Evolutionary conservation across 2,329 filamentous ascomycete species (phyloP), one percentile per base, ranked within the genome.

Genomic region (Harringtonia aguacate): DNA sequence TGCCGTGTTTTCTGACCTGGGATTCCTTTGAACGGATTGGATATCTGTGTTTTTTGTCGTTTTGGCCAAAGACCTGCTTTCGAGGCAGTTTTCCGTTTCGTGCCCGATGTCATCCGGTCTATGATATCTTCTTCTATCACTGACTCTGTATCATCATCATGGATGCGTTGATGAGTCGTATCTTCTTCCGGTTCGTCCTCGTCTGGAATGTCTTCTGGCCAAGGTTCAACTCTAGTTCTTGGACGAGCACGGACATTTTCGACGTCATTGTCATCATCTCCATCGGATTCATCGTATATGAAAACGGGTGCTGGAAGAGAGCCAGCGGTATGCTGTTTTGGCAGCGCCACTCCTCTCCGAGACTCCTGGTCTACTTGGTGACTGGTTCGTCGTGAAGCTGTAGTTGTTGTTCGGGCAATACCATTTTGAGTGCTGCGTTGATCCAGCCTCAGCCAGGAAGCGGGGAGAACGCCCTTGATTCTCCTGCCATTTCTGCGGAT

Each of bases 371-470:
- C 64, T 1, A 63, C 61, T 3, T 63, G 64, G 18, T 51, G 57
- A 10, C 57, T 56, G 3, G 56, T 59, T 13, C 43, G 30, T 53
- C 57, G 56, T 43, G 53, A 48, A 50, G 53, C 35, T 56, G 59
- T 37, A 52, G 36, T 1, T 2, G 17, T 8, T 20, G 29, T 27
- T 27, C 44, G 36, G 15, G n/a, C 5, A 14, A 15, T 22, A 14
- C 14, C 24, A 4, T 8, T n/a, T 1, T 54, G 59, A 27, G 60
- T 50, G 5, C 54, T 60, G 27, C 69, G 63, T 46, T 74, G 70
- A 53, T 81, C 75, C 21, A 83, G 57, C 35, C 78, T 70, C 44
- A 82, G 65, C 73, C 78, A 81, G 7, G 79, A 83, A n/a, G 79
- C 79, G 33, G 79, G 79, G 36, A 82, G 65, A 8, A 82, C 77